These are phyloP conservation scores for Hemileia vastatrix DNA, from an alignment of 1,284 basidiomycete genomes.

Conservation along the genomic window DNA sequence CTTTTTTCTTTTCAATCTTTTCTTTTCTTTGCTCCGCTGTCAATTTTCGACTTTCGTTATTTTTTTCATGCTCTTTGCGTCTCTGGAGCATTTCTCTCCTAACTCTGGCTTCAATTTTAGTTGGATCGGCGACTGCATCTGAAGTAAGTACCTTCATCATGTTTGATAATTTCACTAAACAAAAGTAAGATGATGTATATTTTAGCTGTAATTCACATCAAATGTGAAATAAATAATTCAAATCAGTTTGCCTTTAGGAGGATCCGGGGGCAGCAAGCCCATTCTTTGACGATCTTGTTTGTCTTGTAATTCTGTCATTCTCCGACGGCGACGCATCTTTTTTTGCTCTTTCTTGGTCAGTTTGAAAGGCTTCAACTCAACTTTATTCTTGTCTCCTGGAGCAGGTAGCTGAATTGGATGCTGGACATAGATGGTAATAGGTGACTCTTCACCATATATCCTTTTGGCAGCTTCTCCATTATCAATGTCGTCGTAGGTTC, in stretches of 20 bases:
- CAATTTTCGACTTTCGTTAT: slow-evolving; percentile 81
- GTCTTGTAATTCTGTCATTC: slow-evolving; percentile 83
- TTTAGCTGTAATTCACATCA: not conserved
- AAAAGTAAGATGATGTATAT: not conserved
- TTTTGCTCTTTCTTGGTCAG: slow-evolving; percentile 91
- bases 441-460: slow-evolving; percentile 53
- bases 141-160: slow-evolving; percentile 96
- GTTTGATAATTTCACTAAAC: slow-evolving; percentile 73
- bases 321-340: slow-evolving; percentile 83
- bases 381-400: slow-evolving; percentile 70
- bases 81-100: slow-evolving; percentile 83
- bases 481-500: slow-evolving; percentile 65
- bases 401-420: slow-evolving; percentile 95
- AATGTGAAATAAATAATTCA: not conserved
- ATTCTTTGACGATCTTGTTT: slow-evolving; percentile 90
- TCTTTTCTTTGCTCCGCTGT: slow-evolving; percentile 79
- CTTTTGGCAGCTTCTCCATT: slow-evolving; percentile 46
- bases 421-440: slow-evolving; percentile 84
- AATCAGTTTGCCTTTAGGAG: slow-evolving; percentile 67
- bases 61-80: slow-evolving; percentile 75
- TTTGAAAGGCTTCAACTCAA: slow-evolving; percentile 68
- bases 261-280: slow-evolving; percentile 87
- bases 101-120: slow-evolving; percentile 90
- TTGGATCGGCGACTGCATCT: slow-evolving; percentile 88
- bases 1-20: slow-evolving; percentile 72